Conservation (phyloP, 352 stramenopile species). For the Phytophthora pluvialis region DNA sequence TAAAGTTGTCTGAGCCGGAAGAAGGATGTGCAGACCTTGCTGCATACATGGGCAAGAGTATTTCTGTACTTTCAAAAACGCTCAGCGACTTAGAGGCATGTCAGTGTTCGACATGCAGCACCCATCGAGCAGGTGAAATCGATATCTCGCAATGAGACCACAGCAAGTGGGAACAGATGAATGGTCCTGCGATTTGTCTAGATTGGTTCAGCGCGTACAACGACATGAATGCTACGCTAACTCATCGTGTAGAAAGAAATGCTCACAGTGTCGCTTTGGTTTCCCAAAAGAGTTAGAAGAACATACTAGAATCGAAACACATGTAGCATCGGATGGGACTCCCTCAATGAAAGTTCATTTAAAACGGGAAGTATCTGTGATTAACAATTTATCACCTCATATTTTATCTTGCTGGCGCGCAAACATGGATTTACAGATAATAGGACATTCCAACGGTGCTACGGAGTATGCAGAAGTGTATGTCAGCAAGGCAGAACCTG, state of each 20-base stretch:
- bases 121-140: not conserved
- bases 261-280: slow-evolving; percentile 11
- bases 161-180: not conserved
- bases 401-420: slow-evolving; percentile 19
- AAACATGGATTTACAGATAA: slow-evolving; percentile 44
- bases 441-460: slow-evolving; percentile 35
- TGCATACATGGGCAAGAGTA: slow-evolving; percentile 8
- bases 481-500: slow-evolving; percentile 25
- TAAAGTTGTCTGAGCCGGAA: slow-evolving; percentile 18
- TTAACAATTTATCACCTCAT: slow-evolving; percentile 22
- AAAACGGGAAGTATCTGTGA: slow-evolving; percentile 11
- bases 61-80: slow-evolving; percentile 10
- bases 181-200: slow-evolving; percentile 20
- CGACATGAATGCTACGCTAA: slow-evolving; percentile 21
- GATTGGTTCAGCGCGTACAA: slow-evolving; percentile 24
- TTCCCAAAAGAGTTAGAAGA: slow-evolving; percentile 19
- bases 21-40: slow-evolving; percentile 11
- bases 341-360: slow-evolving; percentile 10
- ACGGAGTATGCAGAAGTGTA: slow-evolving; percentile 38
- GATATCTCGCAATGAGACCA: slow-evolving; percentile 9
- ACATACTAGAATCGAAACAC: not conserved
- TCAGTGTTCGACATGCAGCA: not conserved
- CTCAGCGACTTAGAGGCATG: slow-evolving; percentile 5
- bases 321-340: not conserved
- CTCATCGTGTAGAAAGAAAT: slow-evolving; percentile 18